Evolutionary conservation across 2,329 filamentous ascomycete species (phyloP), one percentile per base, ranked within the genome.

Genomic region (Colletotrichum sp.): DNA sequence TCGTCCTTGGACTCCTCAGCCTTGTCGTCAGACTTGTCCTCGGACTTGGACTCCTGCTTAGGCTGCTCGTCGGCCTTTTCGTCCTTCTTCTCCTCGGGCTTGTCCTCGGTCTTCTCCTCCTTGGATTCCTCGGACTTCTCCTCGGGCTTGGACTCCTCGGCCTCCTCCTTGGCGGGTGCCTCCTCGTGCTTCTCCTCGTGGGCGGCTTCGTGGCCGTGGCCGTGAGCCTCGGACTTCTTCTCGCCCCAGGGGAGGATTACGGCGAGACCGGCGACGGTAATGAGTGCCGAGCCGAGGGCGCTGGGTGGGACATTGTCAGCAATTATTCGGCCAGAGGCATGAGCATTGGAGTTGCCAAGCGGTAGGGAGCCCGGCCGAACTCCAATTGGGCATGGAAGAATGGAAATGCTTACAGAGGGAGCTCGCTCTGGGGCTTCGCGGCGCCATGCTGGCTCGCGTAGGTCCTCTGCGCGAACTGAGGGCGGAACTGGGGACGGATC

Each of bases 111-210:
- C 55, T 79, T 68, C 32, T 71, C 66, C n/a, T 66, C 64, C 52
- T 72, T 67, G 13, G 66, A 39, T 36, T 78, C 71, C 3, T 72
- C 68, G 28, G 71, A 13, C 69, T 81, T 80, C n/a, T 80, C 73
- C 63, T 82, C 77, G 49, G 80, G 78, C 57, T 82, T 79, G 13
- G 30, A n/a, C 28, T 81, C 81, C 67, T 82, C 81, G 13, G n/a
- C 59, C 8, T 81, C 81, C 66, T 82, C 81, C 67, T 55, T 69
- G 8, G 36, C 34, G 26, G 34, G 16, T 32, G 44, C 28, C 57
- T 63, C 78, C 65, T 80, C 52, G 26, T 68, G 62, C 63, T 66
- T 60, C 32, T 75, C 72, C 32, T 69, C 34, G 44, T 76, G 70
- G 32, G 26, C 36, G 15, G 44, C 71, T 26, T 75, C 65, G 55